These are phyloP conservation scores for Curvularia spicifera DNA, from an alignment of 2,329 filamentous ascomycete species.

Conservation along the genomic window DNA sequence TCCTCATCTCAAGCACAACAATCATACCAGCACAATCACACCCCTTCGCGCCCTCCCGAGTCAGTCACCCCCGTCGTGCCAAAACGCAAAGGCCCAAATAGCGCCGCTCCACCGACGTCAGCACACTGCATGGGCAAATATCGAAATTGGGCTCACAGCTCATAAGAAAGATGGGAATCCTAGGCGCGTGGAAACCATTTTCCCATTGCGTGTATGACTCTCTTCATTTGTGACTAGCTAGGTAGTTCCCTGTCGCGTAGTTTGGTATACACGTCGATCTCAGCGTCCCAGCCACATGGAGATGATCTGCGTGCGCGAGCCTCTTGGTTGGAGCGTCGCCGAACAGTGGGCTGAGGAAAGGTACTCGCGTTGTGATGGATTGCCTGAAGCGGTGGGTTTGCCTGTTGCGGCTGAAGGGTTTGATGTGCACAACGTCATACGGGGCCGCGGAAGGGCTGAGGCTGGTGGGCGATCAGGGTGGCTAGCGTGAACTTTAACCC, in stretches of 20 bases:
- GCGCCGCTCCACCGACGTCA: neutral
- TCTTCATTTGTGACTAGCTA: neutral
- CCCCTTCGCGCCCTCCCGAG: too few species aligned
- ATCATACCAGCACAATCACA: neutral
- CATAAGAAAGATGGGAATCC: neutral
- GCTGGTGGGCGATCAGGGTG: neutral
- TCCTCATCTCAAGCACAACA: neutral
- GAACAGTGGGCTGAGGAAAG: neutral
- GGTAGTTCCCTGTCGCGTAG: too few species aligned
- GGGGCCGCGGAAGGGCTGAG: neutral
- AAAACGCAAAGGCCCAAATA: too few species aligned
- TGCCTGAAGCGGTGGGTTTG: neutral
- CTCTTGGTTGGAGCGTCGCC: neutral
- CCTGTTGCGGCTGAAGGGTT: neutral
- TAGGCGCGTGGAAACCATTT: neutral
- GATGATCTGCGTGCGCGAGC: neutral
- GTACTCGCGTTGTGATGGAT: neutral
- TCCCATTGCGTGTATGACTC: neutral
- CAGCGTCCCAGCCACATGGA: too few species aligned
- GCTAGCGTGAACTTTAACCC: neutral
- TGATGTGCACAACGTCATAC: neutral
- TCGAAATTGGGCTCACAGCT: neutral
- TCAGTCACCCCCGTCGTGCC: too few species aligned
- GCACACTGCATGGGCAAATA: neutral
- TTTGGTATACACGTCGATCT: too few species aligned